Percentiles rank a stretch among this genome's conserved stretches.
These are phyloP conservation scores for Ophiostoma sp. DNA, from an alignment of 2,329 filamentous ascomycete species.

Conservation along the genomic window DNA sequence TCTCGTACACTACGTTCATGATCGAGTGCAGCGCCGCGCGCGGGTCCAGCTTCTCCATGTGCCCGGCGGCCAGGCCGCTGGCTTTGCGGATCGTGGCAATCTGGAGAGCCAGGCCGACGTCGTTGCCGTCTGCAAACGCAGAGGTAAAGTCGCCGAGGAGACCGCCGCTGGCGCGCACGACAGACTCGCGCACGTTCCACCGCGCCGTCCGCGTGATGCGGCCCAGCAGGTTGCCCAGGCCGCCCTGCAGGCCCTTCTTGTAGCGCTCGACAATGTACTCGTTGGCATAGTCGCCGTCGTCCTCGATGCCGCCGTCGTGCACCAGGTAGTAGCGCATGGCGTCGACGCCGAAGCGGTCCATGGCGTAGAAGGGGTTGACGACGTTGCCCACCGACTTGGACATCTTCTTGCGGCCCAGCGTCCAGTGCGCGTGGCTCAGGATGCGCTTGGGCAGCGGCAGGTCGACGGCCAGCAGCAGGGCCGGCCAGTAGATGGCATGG, in stretches of 20 bases:
- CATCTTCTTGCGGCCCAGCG: slow-evolving; percentile 87
- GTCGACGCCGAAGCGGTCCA: slow-evolving; percentile 84
- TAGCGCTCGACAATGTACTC: slow-evolving; percentile 67
- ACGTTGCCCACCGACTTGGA: slow-evolving; percentile 93
- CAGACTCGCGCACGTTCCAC: slow-evolving; percentile 62
- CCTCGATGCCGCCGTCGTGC: slow-evolving; percentile 66
- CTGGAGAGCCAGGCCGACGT: slow-evolving; percentile 13
- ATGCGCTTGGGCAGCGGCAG: slow-evolving; percentile 74
- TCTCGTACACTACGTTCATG: slow-evolving; percentile 58
- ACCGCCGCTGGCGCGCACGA: slow-evolving; percentile 36
- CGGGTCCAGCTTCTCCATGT: slow-evolving; percentile 61
- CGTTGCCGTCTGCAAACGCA: not conserved
- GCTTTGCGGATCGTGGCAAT: slow-evolving; percentile 29
- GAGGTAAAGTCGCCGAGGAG: not conserved
- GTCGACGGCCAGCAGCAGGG: slow-evolving; percentile 82
- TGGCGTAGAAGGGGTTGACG: slow-evolving; percentile 86
- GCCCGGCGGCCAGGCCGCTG: slow-evolving; percentile 40
- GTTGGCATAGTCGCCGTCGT: slow-evolving; percentile 85
- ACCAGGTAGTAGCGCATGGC: slow-evolving; percentile 85
- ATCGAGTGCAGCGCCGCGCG: slow-evolving; percentile 60
- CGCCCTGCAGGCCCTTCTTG: slow-evolving; percentile 69
- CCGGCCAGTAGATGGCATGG: slow-evolving; percentile 97
- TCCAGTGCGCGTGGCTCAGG: slow-evolving; percentile 92
- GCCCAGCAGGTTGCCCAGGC: slow-evolving; percentile 73
- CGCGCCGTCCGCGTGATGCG: slow-evolving; percentile 63